Conservation (phyloP, 495 filamentous ascomycete genomes). For the Lasiosphaeria ovina region DNA sequence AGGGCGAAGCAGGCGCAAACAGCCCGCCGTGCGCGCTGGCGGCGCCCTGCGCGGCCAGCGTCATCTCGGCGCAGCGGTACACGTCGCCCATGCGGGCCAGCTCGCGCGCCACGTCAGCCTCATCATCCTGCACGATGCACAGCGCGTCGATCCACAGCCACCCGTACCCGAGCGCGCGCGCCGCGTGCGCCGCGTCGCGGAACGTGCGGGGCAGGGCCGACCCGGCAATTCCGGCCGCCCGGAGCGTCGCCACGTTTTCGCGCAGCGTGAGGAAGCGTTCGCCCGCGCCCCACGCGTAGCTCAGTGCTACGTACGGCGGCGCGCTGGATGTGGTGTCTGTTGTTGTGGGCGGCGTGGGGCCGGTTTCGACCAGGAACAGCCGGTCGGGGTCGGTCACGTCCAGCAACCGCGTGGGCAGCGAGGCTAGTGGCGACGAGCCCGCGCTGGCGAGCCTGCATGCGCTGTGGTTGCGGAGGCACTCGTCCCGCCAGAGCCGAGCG, state of each 20-base stretch:
- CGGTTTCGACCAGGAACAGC: constrained; percentile 8
- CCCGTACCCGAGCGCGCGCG: constrained; percentile 20
- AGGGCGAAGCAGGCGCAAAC: not conserved
- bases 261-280: constrained; percentile 10
- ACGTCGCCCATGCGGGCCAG: constrained; percentile 18
- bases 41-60: constrained; percentile 16
- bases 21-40: constrained; percentile 14
- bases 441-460: constrained; percentile 1
- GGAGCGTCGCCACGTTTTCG: constrained; percentile 7
- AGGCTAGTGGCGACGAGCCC: not conserved
- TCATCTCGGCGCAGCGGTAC: constrained; percentile 21
- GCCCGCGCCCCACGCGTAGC: constrained; percentile 23
- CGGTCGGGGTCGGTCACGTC: constrained; percentile 12
- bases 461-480: constrained; percentile 15
- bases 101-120: constrained; percentile 13
- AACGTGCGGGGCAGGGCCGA: constrained; percentile 23
- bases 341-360: too few relatives aligned
- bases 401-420: constrained; percentile 16
- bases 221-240: not conserved
- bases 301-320: constrained; percentile 21
- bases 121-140: constrained; percentile 29
- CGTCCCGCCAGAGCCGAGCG: constrained; percentile 13
- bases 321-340: too few relatives aligned
- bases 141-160: constrained; percentile 41
- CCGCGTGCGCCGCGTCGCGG: constrained; percentile 24